phyloP scores from a whole-genome alignment of 2,329 filamentous ascomycete genomes.

The Didymella glomerata region DNA sequence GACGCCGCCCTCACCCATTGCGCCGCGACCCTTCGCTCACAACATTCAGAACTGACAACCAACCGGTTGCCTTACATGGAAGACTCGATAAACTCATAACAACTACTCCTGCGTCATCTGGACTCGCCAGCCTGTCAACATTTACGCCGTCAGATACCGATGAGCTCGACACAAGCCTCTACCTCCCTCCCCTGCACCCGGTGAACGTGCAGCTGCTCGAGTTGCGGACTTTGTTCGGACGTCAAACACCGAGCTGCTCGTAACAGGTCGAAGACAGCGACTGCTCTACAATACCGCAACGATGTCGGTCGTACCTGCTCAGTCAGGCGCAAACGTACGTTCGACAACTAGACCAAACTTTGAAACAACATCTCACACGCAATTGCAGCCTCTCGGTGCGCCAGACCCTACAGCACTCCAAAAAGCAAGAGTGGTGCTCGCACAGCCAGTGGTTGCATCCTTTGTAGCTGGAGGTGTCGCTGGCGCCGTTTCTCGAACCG shows the following conservation, averaged over 20 bases:
- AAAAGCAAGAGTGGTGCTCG: slow-evolving; percentile 57
- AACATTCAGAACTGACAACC: slow-evolving; percentile 15
- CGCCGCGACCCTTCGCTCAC: slow-evolving; percentile 27
- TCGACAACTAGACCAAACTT: neutral
- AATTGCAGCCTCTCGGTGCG: slow-evolving; percentile 27
- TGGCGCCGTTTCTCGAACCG: slow-evolving; percentile 95
- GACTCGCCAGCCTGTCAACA: slow-evolving; percentile 28
- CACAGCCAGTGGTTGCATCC: slow-evolving; percentile 86
- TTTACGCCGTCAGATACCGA: slow-evolving; percentile 35
- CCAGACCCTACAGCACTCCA: slow-evolving; percentile 34
- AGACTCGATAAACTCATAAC: slow-evolving; percentile 28
- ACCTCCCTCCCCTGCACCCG: slow-evolving; percentile 31
- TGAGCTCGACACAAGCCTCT: slow-evolving; percentile 40
- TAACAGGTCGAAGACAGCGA: slow-evolving; percentile 31
- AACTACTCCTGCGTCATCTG: slow-evolving; percentile 22
- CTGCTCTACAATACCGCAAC: slow-evolving; percentile 29
- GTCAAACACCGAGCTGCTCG: slow-evolving; percentile 26
- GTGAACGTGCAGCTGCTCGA: slow-evolving; percentile 35
- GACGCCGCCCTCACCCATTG: slow-evolving; percentile 28
- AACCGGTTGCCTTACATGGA: slow-evolving; percentile 44
- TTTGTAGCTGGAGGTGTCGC: slow-evolving; percentile 95
- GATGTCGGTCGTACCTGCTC: slow-evolving; percentile 28
- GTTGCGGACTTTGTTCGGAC: slow-evolving; percentile 20
- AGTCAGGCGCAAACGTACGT: slow-evolving; percentile 38
- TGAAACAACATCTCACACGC: slow-evolving; percentile 26